Percentiles rank a stretch among this genome's conserved stretches.
These are phyloP conservation scores for Tieghemiomyces parasiticus DNA, from an alignment of 192 early-diverging fungal genomes.

Conservation along the genomic window DNA sequence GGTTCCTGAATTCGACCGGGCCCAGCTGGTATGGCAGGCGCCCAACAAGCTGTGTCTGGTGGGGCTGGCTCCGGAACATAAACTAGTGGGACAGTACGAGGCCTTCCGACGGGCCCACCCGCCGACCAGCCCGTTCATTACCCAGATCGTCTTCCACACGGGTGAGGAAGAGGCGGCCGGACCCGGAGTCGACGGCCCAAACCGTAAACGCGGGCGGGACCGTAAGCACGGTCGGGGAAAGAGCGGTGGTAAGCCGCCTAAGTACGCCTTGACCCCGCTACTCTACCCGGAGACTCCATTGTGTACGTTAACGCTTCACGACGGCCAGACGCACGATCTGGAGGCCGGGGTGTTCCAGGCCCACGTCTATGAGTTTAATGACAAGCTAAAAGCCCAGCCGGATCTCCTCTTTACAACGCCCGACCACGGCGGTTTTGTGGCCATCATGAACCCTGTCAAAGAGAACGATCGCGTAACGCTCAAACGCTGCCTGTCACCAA, in stretches of 20 bases:
- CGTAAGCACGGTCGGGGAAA: not conserved
- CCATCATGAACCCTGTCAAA: not conserved
- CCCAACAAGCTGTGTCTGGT: not conserved
- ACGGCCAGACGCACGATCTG: not conserved
- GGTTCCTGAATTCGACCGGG: too few species aligned
- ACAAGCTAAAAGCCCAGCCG: not conserved
- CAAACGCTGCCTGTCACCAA: not conserved
- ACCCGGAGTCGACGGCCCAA: too few species aligned
- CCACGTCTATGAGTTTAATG: not conserved
- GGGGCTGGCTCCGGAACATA: not conserved
- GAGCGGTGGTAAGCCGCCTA: not conserved
- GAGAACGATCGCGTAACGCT: not conserved
- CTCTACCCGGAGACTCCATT: not conserved
- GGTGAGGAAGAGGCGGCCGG: not conserved
- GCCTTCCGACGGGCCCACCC: too few species aligned
- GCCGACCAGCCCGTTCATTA: not conserved
- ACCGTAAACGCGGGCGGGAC: too few species aligned
- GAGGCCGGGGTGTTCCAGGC: not conserved
- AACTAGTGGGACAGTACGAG: not conserved
- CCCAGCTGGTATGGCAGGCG: constrained; percentile 1
- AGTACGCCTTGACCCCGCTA: not conserved
- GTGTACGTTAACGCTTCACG: not conserved
- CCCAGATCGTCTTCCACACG: not conserved
- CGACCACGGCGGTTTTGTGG: not conserved
- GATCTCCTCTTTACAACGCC: not conserved